Base-by-base conservation (phyloP, 2,329 filamentous ascomycete species). In the Neocatenulostroma microsporum region DNA sequence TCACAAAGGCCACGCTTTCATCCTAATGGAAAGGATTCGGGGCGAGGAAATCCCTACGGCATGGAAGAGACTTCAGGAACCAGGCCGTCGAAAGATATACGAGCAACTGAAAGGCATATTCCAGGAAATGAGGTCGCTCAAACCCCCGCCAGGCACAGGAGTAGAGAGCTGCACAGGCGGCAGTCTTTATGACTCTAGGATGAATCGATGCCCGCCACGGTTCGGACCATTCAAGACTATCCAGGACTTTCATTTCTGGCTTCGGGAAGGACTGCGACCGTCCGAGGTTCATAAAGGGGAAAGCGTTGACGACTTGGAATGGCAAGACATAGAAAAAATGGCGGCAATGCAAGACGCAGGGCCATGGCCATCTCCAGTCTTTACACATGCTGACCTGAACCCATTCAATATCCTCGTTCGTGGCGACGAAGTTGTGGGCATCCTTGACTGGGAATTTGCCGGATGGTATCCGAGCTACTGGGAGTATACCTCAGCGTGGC, bases 341-440 rank as follows among this genome's bases (percentile, higher is more conserved):
- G 50, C 56, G 1, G 43, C 29, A 3, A 49, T 46, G 37, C 65
- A 68, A 31, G 57, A 67, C 37, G n/a, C n/a, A n/a, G n/a, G 43
- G 51, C 2, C 50, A 8, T 63, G 55, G 54, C 49, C 50, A n/a
- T 34, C 44, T 12, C 60, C 62, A 15, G 59, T 67, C 1, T 67
- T 76, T 40, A 69, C 69, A 2, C 70, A 76, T 54, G 64, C 64
- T 3, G 72, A 76, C 48, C 55, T 76, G 6, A 63, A 35, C 21
- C 20, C 27, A 11, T 47, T 49, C 15, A 72, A 72, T 41, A 65
- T 72, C 29, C 41, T 72, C 8, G 49, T 62, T 28, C 50, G 50
- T 5, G 62, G 56, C 4, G 60, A 66, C 35, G 48, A 60, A 4
- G 49, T 75, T 20, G 58, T 63, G 25, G 67, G 64, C 6, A 68